Base-by-base conservation (phyloP, 2,329 filamentous ascomycete species). In the Fusarium xyrophilum region DNA sequence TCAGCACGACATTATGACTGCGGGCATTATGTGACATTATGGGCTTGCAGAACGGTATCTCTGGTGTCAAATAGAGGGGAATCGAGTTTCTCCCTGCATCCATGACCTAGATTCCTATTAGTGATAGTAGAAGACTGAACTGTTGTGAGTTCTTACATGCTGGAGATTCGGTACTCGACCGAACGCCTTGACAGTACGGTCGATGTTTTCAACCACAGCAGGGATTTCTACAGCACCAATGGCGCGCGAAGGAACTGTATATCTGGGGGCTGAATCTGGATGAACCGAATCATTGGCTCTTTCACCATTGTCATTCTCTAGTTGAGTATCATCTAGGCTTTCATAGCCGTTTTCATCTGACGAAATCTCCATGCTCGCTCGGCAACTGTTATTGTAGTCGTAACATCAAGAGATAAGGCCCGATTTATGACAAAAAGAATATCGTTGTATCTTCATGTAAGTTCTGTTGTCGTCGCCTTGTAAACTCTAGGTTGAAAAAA, bases 1-100 rank as follows among this genome's bases (percentile, higher is more conserved):
- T 94, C 55, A 99, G 83, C 23, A 98, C 84, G 23, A 98, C 82
- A 75, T 97, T 97, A 75, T 93, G 92, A 13, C 93, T 91, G 23
- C 87, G 81, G 33, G 90, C 87, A 75, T 90, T 91, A 42, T 90
- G 89, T 11, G 95, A 97, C 70, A 91, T 83, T 64, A 97, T 83
- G 12, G 92, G 92, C 71, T 91, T 90, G 73, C 91, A 89, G 73
- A 93, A 88, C 5, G 91, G 90, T 77, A 96, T 93, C 68, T 93
- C 87, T 27, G 91, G 92, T 25, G 92, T 89, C 56, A 98, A 83
- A 72, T 91, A 92, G n/a, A 97, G 80, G 4, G 90, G 90, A 14
- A 88, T 79, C 1, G 85, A 84, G 57, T 82, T 82, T 43, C 84
- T 82, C 5, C 79, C 78, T 13, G 83, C 79, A 55, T 85, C 82